These are phyloP conservation scores for Chlorella sp. DNA, from an alignment of 139 green algal species.

Conservation along the genomic window DNA sequence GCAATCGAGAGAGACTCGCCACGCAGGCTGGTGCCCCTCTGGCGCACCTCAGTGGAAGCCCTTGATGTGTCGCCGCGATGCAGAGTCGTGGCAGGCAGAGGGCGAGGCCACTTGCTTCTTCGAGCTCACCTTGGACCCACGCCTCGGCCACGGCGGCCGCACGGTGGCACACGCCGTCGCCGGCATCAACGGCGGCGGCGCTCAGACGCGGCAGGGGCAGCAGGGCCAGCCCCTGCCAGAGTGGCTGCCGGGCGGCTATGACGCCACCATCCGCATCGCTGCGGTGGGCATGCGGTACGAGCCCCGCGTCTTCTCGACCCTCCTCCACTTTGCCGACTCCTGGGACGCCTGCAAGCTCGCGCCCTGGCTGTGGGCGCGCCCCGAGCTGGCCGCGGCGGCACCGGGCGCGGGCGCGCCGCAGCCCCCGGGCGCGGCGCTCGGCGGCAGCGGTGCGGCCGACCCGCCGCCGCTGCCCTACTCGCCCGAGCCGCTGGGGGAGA, in stretches of 20 bases:
- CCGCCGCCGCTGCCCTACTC: constrained; percentile 17
- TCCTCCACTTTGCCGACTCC: constrained; percentile 18
- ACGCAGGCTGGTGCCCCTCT: too few relatives aligned
- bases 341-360: constrained; percentile 11
- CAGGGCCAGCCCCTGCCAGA: background rate
- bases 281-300: constrained; percentile 31
- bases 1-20: too few relatives aligned
- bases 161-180: background rate
- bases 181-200: background rate
- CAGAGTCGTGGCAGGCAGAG: too few relatives aligned
- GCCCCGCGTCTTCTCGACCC: background rate
- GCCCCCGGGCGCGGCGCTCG: background rate
- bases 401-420: background rate
- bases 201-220: background rate
- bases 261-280: constrained; percentile 26
- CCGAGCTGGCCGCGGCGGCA: background rate
- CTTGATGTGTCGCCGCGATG: too few relatives aligned
- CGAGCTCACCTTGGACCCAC: background rate
- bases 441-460: background rate
- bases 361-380: constrained; percentile 30
- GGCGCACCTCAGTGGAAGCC: too few relatives aligned
- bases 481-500: constrained; percentile 15
- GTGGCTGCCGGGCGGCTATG: constrained; percentile 32
- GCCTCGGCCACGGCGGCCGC: constrained; percentile 19
- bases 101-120: too few relatives aligned